Conservation (phyloP, 139 green algal species). For the Coccomyxa sp. region DNA sequence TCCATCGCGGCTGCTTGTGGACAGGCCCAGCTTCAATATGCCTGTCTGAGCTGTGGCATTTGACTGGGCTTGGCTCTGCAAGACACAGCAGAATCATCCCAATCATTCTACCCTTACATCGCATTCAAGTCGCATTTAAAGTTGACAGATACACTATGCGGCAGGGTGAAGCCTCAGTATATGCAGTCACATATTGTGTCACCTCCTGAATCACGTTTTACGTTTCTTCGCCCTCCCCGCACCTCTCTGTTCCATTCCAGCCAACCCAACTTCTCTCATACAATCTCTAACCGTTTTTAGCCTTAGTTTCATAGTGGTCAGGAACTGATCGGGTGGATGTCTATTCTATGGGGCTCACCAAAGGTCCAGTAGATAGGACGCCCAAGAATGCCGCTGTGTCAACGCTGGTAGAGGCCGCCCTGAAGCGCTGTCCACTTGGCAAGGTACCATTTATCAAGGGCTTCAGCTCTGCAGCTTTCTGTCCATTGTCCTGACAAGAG, state of each 20-base stretch:
- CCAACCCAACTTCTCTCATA: no score
- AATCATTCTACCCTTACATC: no score
- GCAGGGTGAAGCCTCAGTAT: no score
- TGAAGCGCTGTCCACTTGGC: background rate
- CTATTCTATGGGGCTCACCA: background rate
- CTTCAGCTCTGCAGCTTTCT: background rate
- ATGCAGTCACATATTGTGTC: no score
- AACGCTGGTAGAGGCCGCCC: background rate
- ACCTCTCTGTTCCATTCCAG: no score
- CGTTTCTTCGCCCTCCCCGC: no score
- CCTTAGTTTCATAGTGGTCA: no score
- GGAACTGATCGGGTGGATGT: no score
- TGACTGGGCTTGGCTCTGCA: background rate
- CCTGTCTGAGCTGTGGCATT: background rate
- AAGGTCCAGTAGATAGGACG: background rate
- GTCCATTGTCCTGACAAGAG: background rate
- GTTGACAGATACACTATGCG: no score
- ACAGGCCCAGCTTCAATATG: slow-evolving; percentile 5
- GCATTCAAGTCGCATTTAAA: no score
- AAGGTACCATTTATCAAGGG: background rate
- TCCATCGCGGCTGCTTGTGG: slow-evolving; percentile 9
- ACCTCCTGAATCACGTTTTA: no score
- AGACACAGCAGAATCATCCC: background rate
- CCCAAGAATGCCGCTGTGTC: background rate
- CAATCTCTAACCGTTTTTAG: no score